Percentiles rank a stretch among this genome's conserved stretches.
Conservation (phyloP, 805 yeast species). For the Candida piceae region DNA sequence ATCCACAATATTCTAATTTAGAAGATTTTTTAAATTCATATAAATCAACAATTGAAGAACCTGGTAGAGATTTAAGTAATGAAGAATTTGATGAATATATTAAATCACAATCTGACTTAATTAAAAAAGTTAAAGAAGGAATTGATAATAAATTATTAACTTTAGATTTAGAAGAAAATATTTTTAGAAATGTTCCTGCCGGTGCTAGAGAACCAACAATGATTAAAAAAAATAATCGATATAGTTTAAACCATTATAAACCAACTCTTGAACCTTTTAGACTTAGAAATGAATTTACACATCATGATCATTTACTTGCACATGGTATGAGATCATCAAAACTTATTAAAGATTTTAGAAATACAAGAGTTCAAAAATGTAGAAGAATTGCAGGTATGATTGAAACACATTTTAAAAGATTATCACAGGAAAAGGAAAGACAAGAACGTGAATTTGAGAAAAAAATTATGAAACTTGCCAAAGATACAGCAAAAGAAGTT, state of each 20-base stretch:
- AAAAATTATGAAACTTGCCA: slow-evolving; percentile 64
- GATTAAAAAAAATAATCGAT: slow-evolving; percentile 29
- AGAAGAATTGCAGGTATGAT: slow-evolving; percentile 75
- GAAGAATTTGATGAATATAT: slow-evolving; percentile 62
- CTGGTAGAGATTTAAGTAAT: slow-evolving; percentile 39
- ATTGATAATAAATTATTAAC: slow-evolving; percentile 38
- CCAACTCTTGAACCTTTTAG: slow-evolving; percentile 40
- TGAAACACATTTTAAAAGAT: slow-evolving; percentile 80
- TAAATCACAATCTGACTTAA: slow-evolving; percentile 42
- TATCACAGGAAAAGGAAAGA: slow-evolving; percentile 85
- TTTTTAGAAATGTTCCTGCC: slow-evolving; percentile 43
- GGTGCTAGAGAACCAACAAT: slow-evolving; percentile 36
- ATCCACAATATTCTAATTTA: slow-evolving; percentile 40
- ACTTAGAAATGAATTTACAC: slow-evolving; percentile 38
- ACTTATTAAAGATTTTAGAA: slow-evolving; percentile 60
- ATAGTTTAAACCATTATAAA: slow-evolving; percentile 25
- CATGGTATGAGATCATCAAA: slow-evolving; percentile 74
- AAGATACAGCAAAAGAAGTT: slow-evolving; percentile 76
- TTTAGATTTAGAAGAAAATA: slow-evolving; percentile 39
- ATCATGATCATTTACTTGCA: slow-evolving; percentile 66
- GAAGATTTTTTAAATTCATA: slow-evolving; percentile 49
- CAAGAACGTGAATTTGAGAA: slow-evolving; percentile 70
- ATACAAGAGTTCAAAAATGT: slow-evolving; percentile 59
- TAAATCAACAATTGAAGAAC: slow-evolving; percentile 49
- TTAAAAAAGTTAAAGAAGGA: slow-evolving; percentile 43